Conservation (phyloP, 2,329 filamentous ascomycete species). For the Botrytis sinoallii region DNA sequence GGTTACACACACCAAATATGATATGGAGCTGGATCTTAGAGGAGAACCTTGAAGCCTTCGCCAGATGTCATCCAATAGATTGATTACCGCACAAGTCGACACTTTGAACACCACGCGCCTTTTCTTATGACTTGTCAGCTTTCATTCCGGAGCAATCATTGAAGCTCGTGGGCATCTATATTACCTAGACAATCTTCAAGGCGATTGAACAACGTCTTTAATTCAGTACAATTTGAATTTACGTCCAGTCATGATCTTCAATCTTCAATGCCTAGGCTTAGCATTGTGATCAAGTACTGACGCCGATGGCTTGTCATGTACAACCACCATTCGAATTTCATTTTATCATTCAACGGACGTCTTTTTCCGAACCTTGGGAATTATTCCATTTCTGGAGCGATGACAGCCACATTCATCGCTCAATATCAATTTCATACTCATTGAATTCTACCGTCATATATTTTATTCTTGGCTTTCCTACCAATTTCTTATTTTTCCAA, state of each 20-base stretch:
- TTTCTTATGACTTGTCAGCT: conserved; percentile 19
- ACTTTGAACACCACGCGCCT: conserved; percentile 7
- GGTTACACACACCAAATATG: background rate
- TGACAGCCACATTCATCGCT: conserved; percentile 7
- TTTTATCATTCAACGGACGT: background rate
- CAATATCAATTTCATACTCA: background rate
- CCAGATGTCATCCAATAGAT: background rate
- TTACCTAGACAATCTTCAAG: background rate
- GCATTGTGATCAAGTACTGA: background rate
- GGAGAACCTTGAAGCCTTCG: background rate
- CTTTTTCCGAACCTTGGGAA: background rate
- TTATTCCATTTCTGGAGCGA: background rate
- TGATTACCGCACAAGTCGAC: background rate
- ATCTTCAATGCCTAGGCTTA: background rate
- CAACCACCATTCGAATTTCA: background rate
- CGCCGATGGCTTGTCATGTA: background rate
- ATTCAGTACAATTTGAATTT: background rate
- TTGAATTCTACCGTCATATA: background rate
- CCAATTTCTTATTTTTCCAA: background rate
- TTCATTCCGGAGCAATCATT: conserved; percentile 17
- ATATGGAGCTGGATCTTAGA: background rate
- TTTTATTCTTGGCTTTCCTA: conserved; percentile 1
- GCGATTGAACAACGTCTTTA: background rate
- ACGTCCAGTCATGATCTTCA: background rate
- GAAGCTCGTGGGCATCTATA: background rate